These are phyloP conservation scores for Penicillium aurantiogriseum DNA, from an alignment of 2,329 filamentous ascomycete genomes.

Conservation along the genomic window DNA sequence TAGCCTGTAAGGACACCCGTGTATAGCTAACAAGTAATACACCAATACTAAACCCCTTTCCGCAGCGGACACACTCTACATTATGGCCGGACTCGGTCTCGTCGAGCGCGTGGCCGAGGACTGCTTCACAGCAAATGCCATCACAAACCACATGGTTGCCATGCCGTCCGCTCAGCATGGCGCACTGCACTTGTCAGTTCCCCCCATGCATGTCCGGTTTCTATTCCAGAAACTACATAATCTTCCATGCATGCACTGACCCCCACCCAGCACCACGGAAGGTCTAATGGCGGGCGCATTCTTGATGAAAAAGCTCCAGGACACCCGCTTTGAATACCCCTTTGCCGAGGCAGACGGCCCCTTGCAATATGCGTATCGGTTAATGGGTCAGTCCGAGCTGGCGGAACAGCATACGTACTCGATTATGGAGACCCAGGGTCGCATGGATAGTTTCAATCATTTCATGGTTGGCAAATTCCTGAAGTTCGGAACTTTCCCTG, in stretches of 20 bases:
- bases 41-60: conserved; percentile 3
- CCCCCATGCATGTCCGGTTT: neutral
- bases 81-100: conserved; percentile 38
- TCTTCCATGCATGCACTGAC: neutral
- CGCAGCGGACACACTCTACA: conserved; percentile 38
- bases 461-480: conserved; percentile 43
- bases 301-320: conserved; percentile 35
- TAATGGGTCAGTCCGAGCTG: conserved; percentile 32
- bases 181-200: conserved; percentile 38
- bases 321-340: conserved; percentile 36
- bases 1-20: conserved; percentile 13
- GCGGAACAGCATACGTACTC: conserved; percentile 36
- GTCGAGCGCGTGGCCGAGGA: conserved; percentile 35
- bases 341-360: conserved; percentile 36
- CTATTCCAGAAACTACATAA: neutral
- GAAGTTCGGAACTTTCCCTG: conserved; percentile 35
- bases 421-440: conserved; percentile 38
- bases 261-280: conserved; percentile 31
- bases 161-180: conserved; percentile 39
- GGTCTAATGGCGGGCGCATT: conserved; percentile 38
- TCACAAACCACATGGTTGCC: conserved; percentile 36
- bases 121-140: conserved; percentile 32
- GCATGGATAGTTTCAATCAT: conserved; percentile 41
- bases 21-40: neutral
- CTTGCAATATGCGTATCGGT: conserved; percentile 35